Conservation (phyloP, 2,329 filamentous ascomycete species). For the Rutstroemia sydowiana region DNA sequence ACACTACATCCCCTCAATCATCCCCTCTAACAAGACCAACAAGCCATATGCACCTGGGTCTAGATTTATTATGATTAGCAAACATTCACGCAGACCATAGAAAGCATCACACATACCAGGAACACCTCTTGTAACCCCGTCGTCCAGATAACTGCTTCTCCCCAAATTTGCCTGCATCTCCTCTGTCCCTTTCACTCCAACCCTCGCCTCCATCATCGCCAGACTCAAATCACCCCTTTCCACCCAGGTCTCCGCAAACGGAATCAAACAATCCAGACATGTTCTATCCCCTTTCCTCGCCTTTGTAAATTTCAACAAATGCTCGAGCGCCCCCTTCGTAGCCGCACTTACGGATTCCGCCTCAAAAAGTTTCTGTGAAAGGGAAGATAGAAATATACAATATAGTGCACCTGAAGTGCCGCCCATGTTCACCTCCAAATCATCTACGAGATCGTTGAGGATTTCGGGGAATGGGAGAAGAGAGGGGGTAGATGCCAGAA, state of each 20-base stretch:
- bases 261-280: conserved; percentile 29
- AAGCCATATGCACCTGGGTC: conserved; percentile 49
- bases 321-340: conserved; percentile 7
- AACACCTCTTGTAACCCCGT: conserved; percentile 39
- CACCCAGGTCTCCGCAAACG: conserved; percentile 28
- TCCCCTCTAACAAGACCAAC: conserved; percentile 28
- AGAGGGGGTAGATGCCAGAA: conserved; percentile 16
- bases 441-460: conserved; percentile 22
- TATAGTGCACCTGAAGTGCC: conserved; percentile 30
- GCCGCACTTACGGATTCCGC: neutral
- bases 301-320: conserved; percentile 25
- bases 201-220: conserved; percentile 40
- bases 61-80: neutral
- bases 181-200: conserved; percentile 43
- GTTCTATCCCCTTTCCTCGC: conserved; percentile 29
- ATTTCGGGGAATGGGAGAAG: conserved; percentile 13
- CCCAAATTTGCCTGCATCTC: conserved; percentile 48
- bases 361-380: conserved; percentile 15
- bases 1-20: conserved; percentile 11
- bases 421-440: conserved; percentile 28
- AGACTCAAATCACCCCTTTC: conserved; percentile 35
- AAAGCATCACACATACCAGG: conserved; percentile 25
- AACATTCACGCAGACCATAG: neutral
- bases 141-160: conserved; percentile 46
- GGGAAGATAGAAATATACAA: conserved; percentile 27